Percentiles rank a stretch among this genome's conserved stretches.
Evolutionary conservation across 2,329 filamentous ascomycete genomes (phyloP).

Genomic region (Colletotrichum kahawae): DNA sequence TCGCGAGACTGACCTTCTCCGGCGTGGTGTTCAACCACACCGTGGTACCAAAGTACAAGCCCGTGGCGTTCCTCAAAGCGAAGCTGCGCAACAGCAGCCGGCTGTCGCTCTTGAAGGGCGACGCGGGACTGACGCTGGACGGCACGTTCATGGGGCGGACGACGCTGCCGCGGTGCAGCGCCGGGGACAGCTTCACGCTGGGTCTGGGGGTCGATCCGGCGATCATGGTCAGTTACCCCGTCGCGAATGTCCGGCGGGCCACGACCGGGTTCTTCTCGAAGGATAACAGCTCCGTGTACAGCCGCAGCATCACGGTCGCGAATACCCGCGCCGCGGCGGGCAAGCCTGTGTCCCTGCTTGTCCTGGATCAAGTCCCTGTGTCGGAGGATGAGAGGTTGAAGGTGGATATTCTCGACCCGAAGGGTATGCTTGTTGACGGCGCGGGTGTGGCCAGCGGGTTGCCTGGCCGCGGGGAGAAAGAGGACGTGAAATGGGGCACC

Average conservation of each 20-base stretch:
- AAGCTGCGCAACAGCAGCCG: conserved; percentile 60
- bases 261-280: conserved; percentile 58
- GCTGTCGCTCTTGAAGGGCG: conserved; percentile 60
- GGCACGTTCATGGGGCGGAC: conserved; percentile 65
- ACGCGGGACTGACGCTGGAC: conserved; percentile 65
- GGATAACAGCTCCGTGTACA: conserved; percentile 57
- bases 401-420: conserved; percentile 55
- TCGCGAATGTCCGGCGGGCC: conserved; percentile 57
- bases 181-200: conserved; percentile 58
- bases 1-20: conserved; percentile 58
- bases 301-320: conserved; percentile 51
- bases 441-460: conserved; percentile 40
- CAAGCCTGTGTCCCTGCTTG: conserved; percentile 50
- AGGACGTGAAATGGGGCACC: conserved; percentile 55
- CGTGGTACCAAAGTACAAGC: conserved; percentile 64
- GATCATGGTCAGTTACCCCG: conserved; percentile 59
- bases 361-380: conserved; percentile 67
- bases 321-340: conserved; percentile 50
- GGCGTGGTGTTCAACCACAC: conserved; percentile 61
- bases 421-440: conserved; percentile 47
- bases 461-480: conserved; percentile 30
- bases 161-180: conserved; percentile 57
- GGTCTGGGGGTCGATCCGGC: conserved; percentile 65
- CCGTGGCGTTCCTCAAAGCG: conserved; percentile 64
- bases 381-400: conserved; percentile 63